Evolutionary conservation across 2,329 filamentous ascomycete genomes (phyloP), one percentile per base, ranked within the genome.

Genomic region (Golovinomyces cichoracearum): DNA sequence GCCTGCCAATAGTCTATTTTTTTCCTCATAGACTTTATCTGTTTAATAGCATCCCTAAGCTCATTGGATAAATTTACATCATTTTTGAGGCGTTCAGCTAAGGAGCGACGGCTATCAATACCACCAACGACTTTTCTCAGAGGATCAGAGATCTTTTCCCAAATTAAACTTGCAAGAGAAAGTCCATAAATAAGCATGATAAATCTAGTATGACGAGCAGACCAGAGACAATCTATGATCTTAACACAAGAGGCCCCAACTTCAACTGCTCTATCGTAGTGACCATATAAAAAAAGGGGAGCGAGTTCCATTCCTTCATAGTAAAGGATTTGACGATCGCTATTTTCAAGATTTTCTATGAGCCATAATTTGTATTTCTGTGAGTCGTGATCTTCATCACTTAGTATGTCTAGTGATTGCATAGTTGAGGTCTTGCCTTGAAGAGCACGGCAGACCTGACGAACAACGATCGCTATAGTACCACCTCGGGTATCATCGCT

Each of bases 401-500:
- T 73, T 65, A 86, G 71, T 10, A 85, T 67, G 17, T 70, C 65
- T 0, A 66, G 57, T 3, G 60, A 47, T 19, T 54, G 50, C 9
- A 70, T 64, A 10, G 64, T 61, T 2, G 63, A 63, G 0, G 82
- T 86, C 61, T 84, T 86, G 48, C 82, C 82, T 59, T 84, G 79
- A 19, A 86, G 63, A 21, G 82, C 78, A 45, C 79, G 72, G 47
- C 70, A 72, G 22, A 73, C 69, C 58, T 86, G 81, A 46, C 78
- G 66, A 3, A 78, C 67, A 2, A 72, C 70, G 51, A 80, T 72
- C 5, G 86, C 64, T 47, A 84, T 66, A 0, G 75, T 74, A 2
- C 82, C 82, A 15, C 82, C 82, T 50, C 80, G 70, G 1, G 78
- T 71, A 56, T 85, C 81, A 41, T 70, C 66, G 44, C 76, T 67